A percentile compares a stretch with the other conserved stretches of the same genome.
Evolutionary conservation across 164 flowering plant species (phyloP).

Genomic region (Tetrastigma voinierianum): DNA sequence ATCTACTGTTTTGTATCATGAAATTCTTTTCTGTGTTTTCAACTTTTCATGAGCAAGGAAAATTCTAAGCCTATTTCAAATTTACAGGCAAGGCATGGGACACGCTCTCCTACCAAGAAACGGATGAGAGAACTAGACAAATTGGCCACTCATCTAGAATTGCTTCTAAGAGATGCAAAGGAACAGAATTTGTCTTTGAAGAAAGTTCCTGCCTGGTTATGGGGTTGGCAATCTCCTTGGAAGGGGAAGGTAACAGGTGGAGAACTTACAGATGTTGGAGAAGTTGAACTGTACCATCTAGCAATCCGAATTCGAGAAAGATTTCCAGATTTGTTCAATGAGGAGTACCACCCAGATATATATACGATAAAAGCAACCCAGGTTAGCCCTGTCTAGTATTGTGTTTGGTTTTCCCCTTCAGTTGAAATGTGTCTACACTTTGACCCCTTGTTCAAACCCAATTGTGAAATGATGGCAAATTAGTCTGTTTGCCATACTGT

Average conservation of each 20-base stretch:
- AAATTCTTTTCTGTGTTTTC: not conserved
- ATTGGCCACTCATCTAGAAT: slow-evolving; percentile 49
- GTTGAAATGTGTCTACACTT: not conserved
- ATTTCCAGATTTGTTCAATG: slow-evolving; percentile 58
- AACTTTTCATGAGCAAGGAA: too few relatives aligned
- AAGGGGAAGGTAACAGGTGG: slow-evolving; percentile 81
- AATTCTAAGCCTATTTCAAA: not conserved
- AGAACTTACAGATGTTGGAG: slow-evolving; percentile 70
- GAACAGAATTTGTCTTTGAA: slow-evolving; percentile 27
- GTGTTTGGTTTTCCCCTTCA: not conserved
- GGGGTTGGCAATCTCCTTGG: slow-evolving; percentile 93
- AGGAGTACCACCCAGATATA: slow-evolving; percentile 86
- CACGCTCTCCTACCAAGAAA: slow-evolving; percentile 91
- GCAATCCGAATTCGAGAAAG: slow-evolving; percentile 64
- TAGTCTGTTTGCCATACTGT: not conserved
- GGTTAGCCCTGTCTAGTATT: slow-evolving; percentile 48
- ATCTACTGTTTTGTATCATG: not conserved
- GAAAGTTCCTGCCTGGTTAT: slow-evolving; percentile 71
- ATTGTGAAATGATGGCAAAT: not conserved
- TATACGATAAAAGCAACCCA: slow-evolving; percentile 74
- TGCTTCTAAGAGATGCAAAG: slow-evolving; percentile 53
- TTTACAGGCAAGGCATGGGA: slow-evolving; percentile 90
- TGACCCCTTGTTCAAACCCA: not conserved
- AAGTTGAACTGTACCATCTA: slow-evolving; percentile 79
- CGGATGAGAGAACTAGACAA: slow-evolving; percentile 65